These are phyloP conservation scores for Drechslera avenae DNA, from an alignment of 2,329 filamentous ascomycete species.

Conservation along the genomic window DNA sequence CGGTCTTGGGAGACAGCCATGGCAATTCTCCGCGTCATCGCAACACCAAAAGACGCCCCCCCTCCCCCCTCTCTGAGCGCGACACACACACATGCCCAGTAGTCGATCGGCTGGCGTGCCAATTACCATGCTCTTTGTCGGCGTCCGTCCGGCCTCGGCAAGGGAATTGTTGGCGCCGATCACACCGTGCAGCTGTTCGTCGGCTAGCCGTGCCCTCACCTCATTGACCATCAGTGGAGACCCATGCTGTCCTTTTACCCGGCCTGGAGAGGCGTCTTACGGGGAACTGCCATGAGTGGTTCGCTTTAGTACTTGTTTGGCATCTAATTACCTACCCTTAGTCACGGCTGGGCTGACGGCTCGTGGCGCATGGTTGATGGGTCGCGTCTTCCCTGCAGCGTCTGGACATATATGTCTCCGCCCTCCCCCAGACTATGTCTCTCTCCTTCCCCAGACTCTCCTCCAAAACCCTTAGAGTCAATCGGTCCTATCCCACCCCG, in stretches of 20 bases:
- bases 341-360: constrained; percentile 26
- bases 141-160: constrained; percentile 39
- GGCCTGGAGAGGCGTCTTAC: constrained; percentile 36
- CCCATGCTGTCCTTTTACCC: constrained; percentile 41
- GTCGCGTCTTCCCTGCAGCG: constrained; percentile 29
- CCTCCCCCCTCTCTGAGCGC: constrained; percentile 23
- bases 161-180: constrained; percentile 34
- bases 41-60: constrained; percentile 9
- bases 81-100: constrained; percentile 3
- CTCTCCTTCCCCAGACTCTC: constrained; percentile 33
- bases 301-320: constrained; percentile 36
- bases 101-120: constrained; percentile 25
- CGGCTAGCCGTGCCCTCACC: constrained; percentile 24
- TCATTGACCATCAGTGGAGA: constrained; percentile 29
- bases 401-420: constrained; percentile 40
- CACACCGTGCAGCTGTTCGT: constrained; percentile 29
- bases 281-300: constrained; percentile 38
- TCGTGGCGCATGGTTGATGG: constrained; percentile 42
- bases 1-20: constrained; percentile 10
- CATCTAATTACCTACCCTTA: constrained; percentile 35
- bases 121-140: constrained; percentile 27
- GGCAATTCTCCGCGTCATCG: constrained; percentile 27
- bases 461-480: constrained; percentile 1
- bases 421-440: constrained; percentile 38
- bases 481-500: constrained; percentile 3